These are phyloP conservation scores for Jatropha curcas DNA, from an alignment of 345 rosid species.

Conservation along the genomic window DNA sequence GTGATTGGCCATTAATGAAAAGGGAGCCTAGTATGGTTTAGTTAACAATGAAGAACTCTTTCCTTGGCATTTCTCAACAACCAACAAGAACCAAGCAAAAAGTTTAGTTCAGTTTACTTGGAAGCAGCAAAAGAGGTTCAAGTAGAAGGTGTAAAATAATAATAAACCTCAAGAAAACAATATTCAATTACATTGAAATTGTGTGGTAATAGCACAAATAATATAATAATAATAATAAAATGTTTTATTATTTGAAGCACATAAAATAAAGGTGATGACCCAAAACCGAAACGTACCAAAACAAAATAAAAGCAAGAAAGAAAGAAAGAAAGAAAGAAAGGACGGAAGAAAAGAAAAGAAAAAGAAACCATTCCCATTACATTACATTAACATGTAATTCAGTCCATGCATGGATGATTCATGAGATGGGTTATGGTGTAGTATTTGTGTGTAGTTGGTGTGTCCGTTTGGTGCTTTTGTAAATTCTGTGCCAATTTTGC, in stretches of 20 bases:
- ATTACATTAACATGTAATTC: neutral
- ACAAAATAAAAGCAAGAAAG: neutral
- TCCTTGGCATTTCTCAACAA: slow-evolving; percentile 9
- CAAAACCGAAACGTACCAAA: neutral
- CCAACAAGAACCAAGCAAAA: slow-evolving; percentile 3
- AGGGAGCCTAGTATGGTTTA: neutral
- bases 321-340: neutral
- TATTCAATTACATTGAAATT: neutral
- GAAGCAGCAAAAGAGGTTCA: neutral
- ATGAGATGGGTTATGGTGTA: neutral
- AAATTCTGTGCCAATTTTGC: neutral
- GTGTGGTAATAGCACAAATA: neutral
- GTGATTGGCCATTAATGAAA: too few relatives aligned
- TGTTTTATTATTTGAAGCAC: neutral
- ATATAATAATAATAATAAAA: too few relatives aligned
- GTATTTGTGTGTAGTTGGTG: slow-evolving; percentile 11
- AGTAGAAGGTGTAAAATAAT: neutral
- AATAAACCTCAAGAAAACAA: neutral
- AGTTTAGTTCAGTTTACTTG: slow-evolving; percentile 11
- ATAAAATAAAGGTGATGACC: slow-evolving; percentile 1
- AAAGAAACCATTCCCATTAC: neutral
- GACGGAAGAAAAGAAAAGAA: neutral
- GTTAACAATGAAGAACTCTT: slow-evolving; percentile 1
- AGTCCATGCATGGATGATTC: slow-evolving; percentile 21
- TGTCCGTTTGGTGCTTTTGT: slow-evolving; percentile 8